Evolutionary conservation across 768 basidiomycete genomes (phyloP).

Genomic region (Coprinopsis strossmayeri): DNA sequence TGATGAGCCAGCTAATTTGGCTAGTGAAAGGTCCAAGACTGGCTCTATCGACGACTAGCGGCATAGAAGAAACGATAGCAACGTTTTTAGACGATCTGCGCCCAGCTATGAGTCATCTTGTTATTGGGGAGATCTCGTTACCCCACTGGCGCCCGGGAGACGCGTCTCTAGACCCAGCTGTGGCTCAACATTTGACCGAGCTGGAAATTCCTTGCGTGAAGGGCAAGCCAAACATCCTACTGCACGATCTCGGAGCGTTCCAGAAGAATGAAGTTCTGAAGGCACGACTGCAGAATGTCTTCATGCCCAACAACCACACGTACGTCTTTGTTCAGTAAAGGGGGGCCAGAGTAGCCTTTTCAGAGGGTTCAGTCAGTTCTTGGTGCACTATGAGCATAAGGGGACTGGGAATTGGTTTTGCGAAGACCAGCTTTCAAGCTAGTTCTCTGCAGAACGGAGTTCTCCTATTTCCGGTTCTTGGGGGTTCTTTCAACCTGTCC

Average conservation of each 20-base stretch:
- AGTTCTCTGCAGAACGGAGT: too few relatives aligned
- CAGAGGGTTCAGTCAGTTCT: too few relatives aligned
- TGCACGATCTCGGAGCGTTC: slow-evolving; percentile 37
- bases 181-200: slow-evolving; percentile 20
- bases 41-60: slow-evolving; percentile 9
- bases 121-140: slow-evolving; percentile 25
- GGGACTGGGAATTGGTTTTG: too few relatives aligned
- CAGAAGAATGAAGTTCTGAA: slow-evolving; percentile 22
- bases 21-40: neutral
- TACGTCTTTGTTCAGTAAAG: too few relatives aligned
- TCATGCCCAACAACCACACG: slow-evolving; percentile 39
- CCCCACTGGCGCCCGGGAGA: slow-evolving; percentile 25
- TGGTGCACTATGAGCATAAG: too few relatives aligned
- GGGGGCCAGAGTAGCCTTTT: too few relatives aligned
- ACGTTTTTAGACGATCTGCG: slow-evolving; percentile 22
- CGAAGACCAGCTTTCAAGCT: too few relatives aligned
- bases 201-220: slow-evolving; percentile 29
- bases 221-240: slow-evolving; percentile 33
- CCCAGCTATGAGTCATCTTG: slow-evolving; percentile 25
- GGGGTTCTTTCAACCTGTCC: too few relatives aligned
- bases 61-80: slow-evolving; percentile 15
- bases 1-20: neutral
- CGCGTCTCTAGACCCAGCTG: slow-evolving; percentile 15
- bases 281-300: slow-evolving; percentile 32
- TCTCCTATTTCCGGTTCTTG: too few relatives aligned